Base-by-base conservation (phyloP, 2,329 filamentous ascomycete species). In the Cercospora zeina region DNA sequence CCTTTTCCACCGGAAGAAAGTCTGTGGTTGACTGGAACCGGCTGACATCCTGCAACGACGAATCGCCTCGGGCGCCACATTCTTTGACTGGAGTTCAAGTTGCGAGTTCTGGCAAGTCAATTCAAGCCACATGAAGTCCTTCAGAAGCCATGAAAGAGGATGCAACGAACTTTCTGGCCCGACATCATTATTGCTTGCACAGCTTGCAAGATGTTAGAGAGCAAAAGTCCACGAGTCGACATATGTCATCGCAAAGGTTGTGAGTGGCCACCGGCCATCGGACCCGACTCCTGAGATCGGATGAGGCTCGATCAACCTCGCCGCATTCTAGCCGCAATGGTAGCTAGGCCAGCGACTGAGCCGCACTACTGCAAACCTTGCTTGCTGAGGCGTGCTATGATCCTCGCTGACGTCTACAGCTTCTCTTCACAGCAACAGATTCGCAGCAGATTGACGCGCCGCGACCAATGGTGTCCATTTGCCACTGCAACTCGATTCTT, bases 241-340 rank as follows among this genome's bases (percentile, higher is more conserved):
- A 13, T 11, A 34, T 27, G 30, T 47, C 11, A 24, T 50, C 5
- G 16, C 13, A 11, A 49, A 36, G 8, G 16, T n/a, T 36, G 16
- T 58, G 45, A 49, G 7, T 50, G 56, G 56, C 24, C 37, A n/a
- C n/a, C 16, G 14, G 9, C 6, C 13, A 36, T 9, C 56, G 56
- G 56, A 58, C 42, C 56, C 49, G 39, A n/a, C 42, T 58, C 56
- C 56, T 39, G 55, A 14, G 13, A 58, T 51, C 56, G 45, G 30
- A 50, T 24, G 27, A 19, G 56, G 21, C 27, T 47, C 42, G 55
- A 49, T 33, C 37, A 27, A 49, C 16, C 31, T 58, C 55, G 55
- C 55, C 39, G 27, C 30, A 19, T 6, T 13, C 56, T 58, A 58
- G 36, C 56, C 30, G 13, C 13, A 36, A 37, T 24, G 16, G 42